A percentile compares a stretch with the other conserved stretches of the same genome.
Evolutionary conservation across 2,329 filamentous ascomycete species (phyloP).

Genomic region (Penicillium concentricum): DNA sequence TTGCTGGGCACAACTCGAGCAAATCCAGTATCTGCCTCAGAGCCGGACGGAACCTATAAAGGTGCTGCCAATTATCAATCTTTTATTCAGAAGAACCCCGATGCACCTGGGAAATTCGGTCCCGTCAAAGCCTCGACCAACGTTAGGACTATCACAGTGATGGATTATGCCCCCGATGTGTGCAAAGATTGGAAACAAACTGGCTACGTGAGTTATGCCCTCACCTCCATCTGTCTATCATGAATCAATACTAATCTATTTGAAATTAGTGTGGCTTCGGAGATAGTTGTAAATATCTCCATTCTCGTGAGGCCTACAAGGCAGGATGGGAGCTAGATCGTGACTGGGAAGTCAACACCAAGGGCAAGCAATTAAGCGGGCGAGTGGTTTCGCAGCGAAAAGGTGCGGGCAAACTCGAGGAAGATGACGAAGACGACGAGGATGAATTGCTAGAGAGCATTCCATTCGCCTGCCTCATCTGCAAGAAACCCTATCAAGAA

Average conservation of each 20-base stretch:
- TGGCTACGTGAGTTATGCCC: slow-evolving; percentile 45
- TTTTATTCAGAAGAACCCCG: slow-evolving; percentile 78
- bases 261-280: slow-evolving; percentile 57
- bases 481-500: slow-evolving; percentile 71
- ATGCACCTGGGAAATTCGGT: slow-evolving; percentile 71
- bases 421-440: slow-evolving; percentile 59
- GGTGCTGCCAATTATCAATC: slow-evolving; percentile 69
- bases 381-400: slow-evolving; percentile 49
- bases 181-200: slow-evolving; percentile 94
- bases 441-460: slow-evolving; percentile 76
- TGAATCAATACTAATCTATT: slow-evolving; percentile 46
- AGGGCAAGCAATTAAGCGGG: slow-evolving; percentile 49
- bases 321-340: slow-evolving; percentile 93
- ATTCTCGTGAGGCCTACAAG: slow-evolving; percentile 65
- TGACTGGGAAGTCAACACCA: slow-evolving; percentile 86
- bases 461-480: slow-evolving; percentile 87
- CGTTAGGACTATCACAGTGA: slow-evolving; percentile 84
- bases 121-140: slow-evolving; percentile 85
- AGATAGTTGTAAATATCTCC: slow-evolving; percentile 73
- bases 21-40: slow-evolving; percentile 8
- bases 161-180: slow-evolving; percentile 86
- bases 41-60: slow-evolving; percentile 69
- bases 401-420: slow-evolving; percentile 46
- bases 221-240: slow-evolving; percentile 48
- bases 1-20: slow-evolving; percentile 33